phyloP scores from a whole-genome alignment of 768 basidiomycete species.

The Gymnopilus dilepis region DNA sequence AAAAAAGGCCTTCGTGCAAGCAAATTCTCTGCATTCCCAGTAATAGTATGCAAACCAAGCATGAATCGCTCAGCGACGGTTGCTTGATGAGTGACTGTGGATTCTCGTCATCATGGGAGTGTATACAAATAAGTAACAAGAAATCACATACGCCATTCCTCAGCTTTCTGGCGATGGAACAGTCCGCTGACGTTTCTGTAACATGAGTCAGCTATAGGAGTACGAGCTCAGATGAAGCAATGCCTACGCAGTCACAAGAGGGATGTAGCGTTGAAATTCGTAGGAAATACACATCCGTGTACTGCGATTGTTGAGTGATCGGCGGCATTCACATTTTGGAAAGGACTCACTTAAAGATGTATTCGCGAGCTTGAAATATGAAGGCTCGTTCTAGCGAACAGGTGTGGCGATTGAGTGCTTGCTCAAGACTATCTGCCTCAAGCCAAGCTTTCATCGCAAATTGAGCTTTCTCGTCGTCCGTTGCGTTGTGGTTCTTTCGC shows the following conservation, averaged over 20 bases:
- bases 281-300: slow-evolving; percentile 73
- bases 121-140: slow-evolving; percentile 13
- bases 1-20: slow-evolving; percentile 68
- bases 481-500: slow-evolving; percentile 45
- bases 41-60: slow-evolving; percentile 62
- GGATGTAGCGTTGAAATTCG: slow-evolving; percentile 69
- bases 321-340: slow-evolving; percentile 5
- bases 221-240: not conserved
- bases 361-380: slow-evolving; percentile 74
- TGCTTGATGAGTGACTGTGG: slow-evolving; percentile 64
- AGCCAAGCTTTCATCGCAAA: slow-evolving; percentile 75
- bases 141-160: slow-evolving; percentile 65
- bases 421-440: slow-evolving; percentile 70
- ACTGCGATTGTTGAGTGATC: slow-evolving; percentile 40
- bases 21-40: slow-evolving; percentile 54
- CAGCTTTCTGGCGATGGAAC: slow-evolving; percentile 61
- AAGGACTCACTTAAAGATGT: slow-evolving; percentile 72
- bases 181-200: slow-evolving; percentile 48
- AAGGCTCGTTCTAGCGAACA: slow-evolving; percentile 72
- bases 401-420: slow-evolving; percentile 63
- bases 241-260: slow-evolving; percentile 59
- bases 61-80: slow-evolving; percentile 64
- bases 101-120: slow-evolving; percentile 7
- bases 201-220: not conserved
- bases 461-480: slow-evolving; percentile 57